Conservation (phyloP, 208 protist genomes). For the Wallacemonas collosoma region DNA sequence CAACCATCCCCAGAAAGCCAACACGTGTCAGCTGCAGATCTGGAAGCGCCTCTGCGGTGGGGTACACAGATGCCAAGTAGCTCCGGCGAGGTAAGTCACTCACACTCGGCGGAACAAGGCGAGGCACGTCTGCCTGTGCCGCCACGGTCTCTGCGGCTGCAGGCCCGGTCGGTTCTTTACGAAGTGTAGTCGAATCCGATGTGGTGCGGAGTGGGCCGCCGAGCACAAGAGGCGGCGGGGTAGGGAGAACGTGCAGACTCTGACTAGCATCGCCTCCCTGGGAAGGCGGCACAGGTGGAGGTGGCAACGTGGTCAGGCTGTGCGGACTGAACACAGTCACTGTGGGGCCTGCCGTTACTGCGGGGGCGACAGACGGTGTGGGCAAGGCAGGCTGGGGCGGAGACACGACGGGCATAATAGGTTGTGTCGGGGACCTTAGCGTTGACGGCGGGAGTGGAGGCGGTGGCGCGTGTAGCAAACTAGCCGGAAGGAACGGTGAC, state of each 20-base stretch:
- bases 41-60: slow-evolving; percentile 14
- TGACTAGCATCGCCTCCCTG: background rate
- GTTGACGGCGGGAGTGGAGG: background rate
- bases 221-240: background rate
- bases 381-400: slow-evolving; percentile 2
- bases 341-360: background rate
- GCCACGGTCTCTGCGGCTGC: background rate
- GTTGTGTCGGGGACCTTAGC: background rate
- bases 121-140: background rate
- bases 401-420: background rate
- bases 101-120: background rate
- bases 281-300: background rate
- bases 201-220: background rate
- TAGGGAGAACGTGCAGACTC: slow-evolving; percentile 2
- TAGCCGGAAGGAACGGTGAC: slow-evolving; percentile 1
- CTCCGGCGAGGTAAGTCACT: slow-evolving; percentile 15
- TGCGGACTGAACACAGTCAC: slow-evolving; percentile 6
- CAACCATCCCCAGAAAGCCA: slow-evolving; percentile 31
- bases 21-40: slow-evolving; percentile 3
- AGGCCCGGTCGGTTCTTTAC: background rate
- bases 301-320: background rate
- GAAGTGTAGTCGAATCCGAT: background rate
- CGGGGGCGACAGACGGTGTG: background rate
- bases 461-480: background rate
- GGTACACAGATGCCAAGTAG: slow-evolving; percentile 38